Conservation (phyloP, 345 rosid genomes). For the Citrus mangshanensis region DNA sequence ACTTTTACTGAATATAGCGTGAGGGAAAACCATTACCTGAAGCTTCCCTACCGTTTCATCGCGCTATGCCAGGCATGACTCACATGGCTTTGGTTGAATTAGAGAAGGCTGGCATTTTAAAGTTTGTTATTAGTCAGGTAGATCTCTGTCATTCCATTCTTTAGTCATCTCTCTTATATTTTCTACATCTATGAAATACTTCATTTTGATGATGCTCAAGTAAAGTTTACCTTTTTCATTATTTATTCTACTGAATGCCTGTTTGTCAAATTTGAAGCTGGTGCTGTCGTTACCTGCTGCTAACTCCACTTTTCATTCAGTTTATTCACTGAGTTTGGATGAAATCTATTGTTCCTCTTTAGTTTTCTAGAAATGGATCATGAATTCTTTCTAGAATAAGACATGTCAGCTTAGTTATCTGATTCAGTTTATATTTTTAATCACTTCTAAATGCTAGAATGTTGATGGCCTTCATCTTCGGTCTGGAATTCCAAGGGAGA, state of each 20-base stretch:
- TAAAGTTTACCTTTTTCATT: neutral
- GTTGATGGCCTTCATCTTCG: conserved; percentile 98
- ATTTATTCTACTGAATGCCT: neutral
- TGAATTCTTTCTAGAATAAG: neutral
- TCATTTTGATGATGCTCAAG: neutral
- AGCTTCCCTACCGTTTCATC: conserved; percentile 93
- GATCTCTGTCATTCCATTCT: conserved; percentile 5
- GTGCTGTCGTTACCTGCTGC: neutral
- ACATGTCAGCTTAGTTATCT: neutral
- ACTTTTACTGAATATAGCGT: conserved; percentile 46
- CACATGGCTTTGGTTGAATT: conserved; percentile 96
- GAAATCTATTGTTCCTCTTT: neutral
- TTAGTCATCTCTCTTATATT: neutral
- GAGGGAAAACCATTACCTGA: conserved; percentile 88
- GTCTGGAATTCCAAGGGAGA: conserved; percentile 97
- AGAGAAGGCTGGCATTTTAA: conserved; percentile 82
- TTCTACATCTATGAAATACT: neutral
- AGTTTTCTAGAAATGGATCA: neutral
- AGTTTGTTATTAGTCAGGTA: conserved; percentile 93
- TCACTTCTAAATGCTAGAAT: conserved; percentile 45
- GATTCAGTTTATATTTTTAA: neutral
- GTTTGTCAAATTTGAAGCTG: neutral
- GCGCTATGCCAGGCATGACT: conserved; percentile 94
- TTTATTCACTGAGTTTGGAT: neutral
- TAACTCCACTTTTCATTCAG: neutral